These are phyloP conservation scores for Dactylellina haptotyla DNA, from an alignment of 2,329 filamentous ascomycete genomes.

Conservation along the genomic window DNA sequence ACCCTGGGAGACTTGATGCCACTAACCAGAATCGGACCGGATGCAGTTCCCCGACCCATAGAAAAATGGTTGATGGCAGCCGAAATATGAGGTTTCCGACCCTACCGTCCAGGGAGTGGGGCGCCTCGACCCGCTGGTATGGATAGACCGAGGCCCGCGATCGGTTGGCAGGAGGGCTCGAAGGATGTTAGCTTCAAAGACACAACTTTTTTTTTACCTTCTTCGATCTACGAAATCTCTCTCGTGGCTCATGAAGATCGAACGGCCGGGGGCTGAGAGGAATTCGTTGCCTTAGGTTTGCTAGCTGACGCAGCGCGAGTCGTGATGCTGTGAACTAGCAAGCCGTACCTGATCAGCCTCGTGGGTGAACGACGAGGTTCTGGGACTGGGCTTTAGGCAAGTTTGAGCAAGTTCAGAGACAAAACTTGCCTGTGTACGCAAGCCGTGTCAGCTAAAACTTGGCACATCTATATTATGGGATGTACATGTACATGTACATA, in stretches of 20 bases:
- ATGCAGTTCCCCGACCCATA: constrained; percentile 51
- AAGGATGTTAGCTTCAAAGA: background rate
- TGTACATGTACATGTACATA: constrained; percentile 1
- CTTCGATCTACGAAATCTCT: background rate
- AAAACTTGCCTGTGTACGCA: constrained; percentile 1
- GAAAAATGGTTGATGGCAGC: constrained; percentile 22
- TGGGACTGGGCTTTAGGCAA: constrained; percentile 1
- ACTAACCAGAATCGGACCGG: constrained; percentile 50
- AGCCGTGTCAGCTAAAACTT: background rate
- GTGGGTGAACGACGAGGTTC: background rate
- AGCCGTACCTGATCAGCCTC: constrained; percentile 5
- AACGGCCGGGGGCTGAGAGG: constrained; percentile 8
- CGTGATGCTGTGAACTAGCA: no score
- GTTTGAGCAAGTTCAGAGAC: constrained; percentile 25
- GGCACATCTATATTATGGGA: background rate
- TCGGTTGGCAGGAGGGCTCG: background rate
- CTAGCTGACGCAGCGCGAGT: background rate
- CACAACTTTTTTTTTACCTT: background rate
- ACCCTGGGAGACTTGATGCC: constrained; percentile 9
- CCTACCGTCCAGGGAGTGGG: constrained; percentile 32
- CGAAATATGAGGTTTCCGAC: constrained; percentile 29
- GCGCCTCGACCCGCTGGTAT: constrained; percentile 38
- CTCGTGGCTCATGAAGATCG: constrained; percentile 18
- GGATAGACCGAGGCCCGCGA: constrained; percentile 25
- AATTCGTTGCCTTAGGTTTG: background rate